Base-by-base conservation (phyloP, 192 early-diverging fungal species). In the Fimicolochytrium jonesii region DNA sequence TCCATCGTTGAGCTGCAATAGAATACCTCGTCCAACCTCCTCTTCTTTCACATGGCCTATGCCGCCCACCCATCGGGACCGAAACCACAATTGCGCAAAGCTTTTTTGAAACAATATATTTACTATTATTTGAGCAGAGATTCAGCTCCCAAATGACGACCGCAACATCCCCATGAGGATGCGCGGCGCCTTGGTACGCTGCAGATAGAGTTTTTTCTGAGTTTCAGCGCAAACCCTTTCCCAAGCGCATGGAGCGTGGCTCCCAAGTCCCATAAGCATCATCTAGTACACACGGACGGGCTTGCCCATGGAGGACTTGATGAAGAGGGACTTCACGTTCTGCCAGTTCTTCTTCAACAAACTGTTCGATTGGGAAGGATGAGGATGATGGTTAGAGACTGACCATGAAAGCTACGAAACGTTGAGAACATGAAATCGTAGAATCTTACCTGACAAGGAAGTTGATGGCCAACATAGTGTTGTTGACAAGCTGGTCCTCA, bases 321-420 rank as follows among this genome's bases (percentile, higher is more conserved):
- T 85, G 89, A 88, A 95, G 64, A 97, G 82, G 65, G 93, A 93
- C 83, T 88, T 92, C 79, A 97, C 88, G 89, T 97, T 97, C 78
- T 97, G 94, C 94, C 94, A 97, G 88, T 93, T 87, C 87, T 95
- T 97, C 91, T 97, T 97, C 67, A 97, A 81, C 60, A 97, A 79
- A 44, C 93, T n/a, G n/a, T n/a, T n/a, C n/a, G n/a, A n/a, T n/a
- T n/a, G n/a, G n/a, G n/a, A n/a, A n/a, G n/a, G n/a, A n/a, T n/a
- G n/a, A n/a, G n/a, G n/a, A n/a, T n/a, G n/a, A n/a, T n/a, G n/a
- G n/a, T n/a, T n/a, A n/a, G n/a, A n/a, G n/a, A n/a, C n/a, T n/a
- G n/a, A n/a, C n/a, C n/a, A n/a, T n/a, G n/a, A n/a, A n/a, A n/a
- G n/a, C n/a, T n/a, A n/a, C n/a, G n/a, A n/a, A n/a, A n/a, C n/a